A percentile compares a stretch with the other conserved stretches of the same genome.
These are phyloP conservation scores for Pseudisothecium myosuroides DNA, from an alignment of 225 moss, liverwort and hornwort genomes.

Conservation along the genomic window DNA sequence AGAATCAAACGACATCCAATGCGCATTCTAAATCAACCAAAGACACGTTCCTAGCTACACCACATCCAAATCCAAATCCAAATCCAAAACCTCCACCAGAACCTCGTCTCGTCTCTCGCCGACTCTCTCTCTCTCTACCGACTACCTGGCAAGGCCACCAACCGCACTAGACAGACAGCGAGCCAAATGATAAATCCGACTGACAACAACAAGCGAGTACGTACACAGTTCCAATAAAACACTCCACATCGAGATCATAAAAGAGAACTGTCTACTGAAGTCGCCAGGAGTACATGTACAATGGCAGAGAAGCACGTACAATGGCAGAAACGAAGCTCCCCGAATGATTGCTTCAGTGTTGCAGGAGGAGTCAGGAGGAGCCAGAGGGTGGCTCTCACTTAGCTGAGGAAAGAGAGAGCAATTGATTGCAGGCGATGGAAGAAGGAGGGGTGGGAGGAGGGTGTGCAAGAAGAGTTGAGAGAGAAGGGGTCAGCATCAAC, in stretches of 20 bases:
- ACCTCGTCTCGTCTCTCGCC: neutral
- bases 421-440: neutral
- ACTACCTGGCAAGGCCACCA: neutral
- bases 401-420: neutral
- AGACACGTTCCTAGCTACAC: neutral
- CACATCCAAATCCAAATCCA: neutral
- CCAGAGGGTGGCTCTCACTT: neutral
- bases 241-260: neutral
- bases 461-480: neutral
- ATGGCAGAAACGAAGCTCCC: neutral
- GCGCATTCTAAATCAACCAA: neutral
- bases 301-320: neutral
- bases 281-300: neutral
- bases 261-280: neutral
- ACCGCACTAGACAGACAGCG: neutral
- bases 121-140: neutral
- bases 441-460: no score
- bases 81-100: neutral
- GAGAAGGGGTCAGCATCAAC: neutral
- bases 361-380: neutral
- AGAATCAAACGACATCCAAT: neutral
- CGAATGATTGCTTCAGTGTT: neutral
- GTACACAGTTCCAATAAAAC: no score
- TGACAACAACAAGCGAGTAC: neutral
- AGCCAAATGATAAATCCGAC: neutral